Evolutionary conservation across 2,329 filamentous ascomycete species (phyloP).

Genomic region (Cryphonectria nitschkei): DNA sequence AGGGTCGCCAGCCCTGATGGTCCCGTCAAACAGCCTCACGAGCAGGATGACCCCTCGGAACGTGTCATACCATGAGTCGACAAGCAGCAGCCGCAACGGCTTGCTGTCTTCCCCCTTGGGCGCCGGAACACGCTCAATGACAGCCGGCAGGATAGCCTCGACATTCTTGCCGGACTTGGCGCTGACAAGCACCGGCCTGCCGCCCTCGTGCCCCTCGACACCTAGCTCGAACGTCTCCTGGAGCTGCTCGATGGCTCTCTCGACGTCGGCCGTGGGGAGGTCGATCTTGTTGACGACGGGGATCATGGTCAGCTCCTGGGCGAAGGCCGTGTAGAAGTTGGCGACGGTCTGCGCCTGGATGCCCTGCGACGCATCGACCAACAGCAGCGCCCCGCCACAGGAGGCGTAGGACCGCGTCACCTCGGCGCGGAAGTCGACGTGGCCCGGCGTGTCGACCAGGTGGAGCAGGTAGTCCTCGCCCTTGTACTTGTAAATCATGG

Average conservation of each 20-base stretch:
- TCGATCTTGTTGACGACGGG: constrained; percentile 98
- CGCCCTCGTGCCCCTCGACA: constrained; percentile 61
- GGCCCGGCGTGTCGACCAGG: constrained; percentile 93
- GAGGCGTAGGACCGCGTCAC: constrained; percentile 95
- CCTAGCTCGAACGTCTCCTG: constrained; percentile 86
- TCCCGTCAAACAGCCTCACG: constrained; percentile 88
- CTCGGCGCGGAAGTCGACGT: constrained; percentile 97
- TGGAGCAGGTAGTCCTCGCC: constrained; percentile 91
- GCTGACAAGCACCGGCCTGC: constrained; percentile 65
- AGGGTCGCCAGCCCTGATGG: constrained; percentile 79
- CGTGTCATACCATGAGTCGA: constrained; percentile 98
- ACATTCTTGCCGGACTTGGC: constrained; percentile 95
- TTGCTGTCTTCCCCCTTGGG: constrained; percentile 74
- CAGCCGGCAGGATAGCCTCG: constrained; percentile 76
- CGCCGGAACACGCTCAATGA: constrained; percentile 82
- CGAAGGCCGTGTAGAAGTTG: constrained; percentile 97
- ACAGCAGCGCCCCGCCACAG: constrained; percentile 87
- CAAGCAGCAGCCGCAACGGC: constrained; percentile 81
- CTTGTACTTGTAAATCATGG: constrained; percentile 89
- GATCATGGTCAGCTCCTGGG: constrained; percentile 82
- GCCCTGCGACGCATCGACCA: constrained; percentile 95
- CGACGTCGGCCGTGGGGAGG: constrained; percentile 84
- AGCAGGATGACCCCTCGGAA: constrained; percentile 93
- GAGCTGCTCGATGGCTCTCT: constrained; percentile 84
- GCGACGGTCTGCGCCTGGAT: constrained; percentile 98